Conservation (phyloP, 83 land plant species). For the Isoetes engelmannii region DNA sequence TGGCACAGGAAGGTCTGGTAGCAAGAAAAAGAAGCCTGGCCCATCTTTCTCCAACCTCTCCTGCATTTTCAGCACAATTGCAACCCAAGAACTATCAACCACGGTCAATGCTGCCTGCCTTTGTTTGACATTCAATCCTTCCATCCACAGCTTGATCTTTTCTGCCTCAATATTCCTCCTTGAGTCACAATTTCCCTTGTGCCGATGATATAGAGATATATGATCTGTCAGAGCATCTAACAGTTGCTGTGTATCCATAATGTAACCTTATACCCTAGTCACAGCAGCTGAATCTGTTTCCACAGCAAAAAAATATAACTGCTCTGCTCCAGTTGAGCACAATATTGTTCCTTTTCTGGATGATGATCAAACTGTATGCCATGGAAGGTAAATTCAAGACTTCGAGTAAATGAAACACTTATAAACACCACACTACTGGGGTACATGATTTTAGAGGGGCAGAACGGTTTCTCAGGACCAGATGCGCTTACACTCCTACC, state of each 20-base stretch:
- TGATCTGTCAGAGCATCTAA: constrained; percentile 78
- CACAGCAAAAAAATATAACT: too few species aligned
- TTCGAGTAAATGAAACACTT: too few species aligned
- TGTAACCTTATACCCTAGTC: neutral
- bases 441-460: too few species aligned
- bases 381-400: too few species aligned
- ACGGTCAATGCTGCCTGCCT: constrained; percentile 60
- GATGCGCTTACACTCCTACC: too few species aligned
- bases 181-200: neutral
- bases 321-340: too few species aligned
- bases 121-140: constrained; percentile 46
- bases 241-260: constrained; percentile 55
- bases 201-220: constrained; percentile 71
- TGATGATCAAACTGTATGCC: too few species aligned
- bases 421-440: too few species aligned
- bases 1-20: constrained; percentile 47
- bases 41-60: constrained; percentile 38
- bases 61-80: constrained; percentile 64
- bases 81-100: constrained; percentile 48
- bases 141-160: constrained; percentile 64
- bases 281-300: too few species aligned
- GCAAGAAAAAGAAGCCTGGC: constrained; percentile 56
- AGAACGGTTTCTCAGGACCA: too few species aligned
- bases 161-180: constrained; percentile 26
- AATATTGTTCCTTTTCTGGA: too few species aligned